Evolutionary conservation across 352 stramenopile species (phyloP), one percentile per base, ranked within the genome.

Genomic region (Peronosclerospora sorghi): DNA sequence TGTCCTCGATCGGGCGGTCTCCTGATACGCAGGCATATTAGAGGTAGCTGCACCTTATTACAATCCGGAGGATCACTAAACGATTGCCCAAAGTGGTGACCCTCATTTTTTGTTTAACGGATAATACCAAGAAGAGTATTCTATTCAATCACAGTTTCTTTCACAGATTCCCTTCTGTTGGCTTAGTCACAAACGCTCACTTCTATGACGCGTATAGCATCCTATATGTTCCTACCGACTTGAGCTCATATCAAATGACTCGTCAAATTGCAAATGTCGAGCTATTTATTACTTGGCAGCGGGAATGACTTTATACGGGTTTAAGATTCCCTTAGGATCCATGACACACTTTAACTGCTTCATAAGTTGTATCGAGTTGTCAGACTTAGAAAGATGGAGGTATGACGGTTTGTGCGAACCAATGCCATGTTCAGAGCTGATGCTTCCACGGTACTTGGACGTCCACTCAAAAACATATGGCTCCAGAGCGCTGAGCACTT

Each of bases 381-480:
- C 29, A 10, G 77, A 80, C 60, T 97, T 97, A 48, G 85, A 88
- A 48, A 86, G 8, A 42, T 77, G 50, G 12, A 98, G 56, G 50
- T 77, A 95, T 35, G 73, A 42, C 14, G 85, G 73, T 63, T 99
- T 99, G 62, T 95, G 84, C 47, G 89, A 82, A 20, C 96, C 96
- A 35, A 99, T 83, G 36, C 95, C 95, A 64, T 99, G 96, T 63
- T 99, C 96, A 19, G 96, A 94, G 39, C 86, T 97, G 52, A 99
- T 97, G 47, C 92, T 98, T 28, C 95, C 95, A 29, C 76, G 76
- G 46, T 69, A 73, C 46, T 83, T 69, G 49, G 75, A 79, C 9
- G 76, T 91, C 72, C 76, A 91, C 56, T 88, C 75, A 44, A 88
- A 91, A 17, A 91, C 56, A 39, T 73, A 88, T 13, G 78, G 75